Evolutionary conservation across 1,284 basidiomycete species (phyloP).

Genomic region (Phellopilus nigrolimitatus): DNA sequence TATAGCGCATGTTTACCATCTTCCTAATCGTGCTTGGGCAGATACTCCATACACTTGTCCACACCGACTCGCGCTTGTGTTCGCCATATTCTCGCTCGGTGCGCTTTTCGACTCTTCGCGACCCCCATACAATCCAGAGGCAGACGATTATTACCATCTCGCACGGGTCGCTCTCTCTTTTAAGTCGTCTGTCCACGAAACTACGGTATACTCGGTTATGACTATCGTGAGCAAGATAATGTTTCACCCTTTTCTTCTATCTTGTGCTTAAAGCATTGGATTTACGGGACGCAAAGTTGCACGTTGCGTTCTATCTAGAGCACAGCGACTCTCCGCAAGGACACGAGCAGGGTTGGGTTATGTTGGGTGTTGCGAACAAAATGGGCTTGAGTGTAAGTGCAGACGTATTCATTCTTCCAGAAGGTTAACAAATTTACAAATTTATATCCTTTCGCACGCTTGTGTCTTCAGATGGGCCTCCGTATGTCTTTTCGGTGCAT

Average conservation of each 20-base stretch:
- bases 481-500: slow-evolving; percentile 43
- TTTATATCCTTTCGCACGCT: too few relatives aligned
- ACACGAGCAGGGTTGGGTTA: slow-evolving; percentile 47
- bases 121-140: slow-evolving; percentile 41
- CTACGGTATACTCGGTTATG: slow-evolving; percentile 49
- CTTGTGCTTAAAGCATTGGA: too few relatives aligned
- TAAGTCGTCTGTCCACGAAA: slow-evolving; percentile 39
- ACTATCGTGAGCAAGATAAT: slow-evolving; percentile 49
- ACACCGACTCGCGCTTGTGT: slow-evolving; percentile 51
- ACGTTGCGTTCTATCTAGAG: slow-evolving; percentile 55
- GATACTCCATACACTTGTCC: slow-evolving; percentile 21
- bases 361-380: slow-evolving; percentile 53
- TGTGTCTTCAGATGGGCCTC: slow-evolving; percentile 53
- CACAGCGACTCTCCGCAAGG: slow-evolving; percentile 44
- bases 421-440: too few relatives aligned
- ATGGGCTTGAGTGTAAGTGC: slow-evolving; percentile 53
- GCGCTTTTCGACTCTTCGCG: slow-evolving; percentile 43
- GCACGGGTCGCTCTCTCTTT: slow-evolving; percentile 47
- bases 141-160: slow-evolving; percentile 55
- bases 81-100: slow-evolving; percentile 48
- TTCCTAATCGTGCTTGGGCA: slow-evolving; percentile 17
- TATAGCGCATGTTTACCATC: slow-evolving; percentile 27
- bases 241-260: too few relatives aligned
- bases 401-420: too few relatives aligned
- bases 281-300: slow-evolving; percentile 38